Base-by-base conservation (phyloP, 2,329 filamentous ascomycete species). In the Fusarium guadeloupense region DNA sequence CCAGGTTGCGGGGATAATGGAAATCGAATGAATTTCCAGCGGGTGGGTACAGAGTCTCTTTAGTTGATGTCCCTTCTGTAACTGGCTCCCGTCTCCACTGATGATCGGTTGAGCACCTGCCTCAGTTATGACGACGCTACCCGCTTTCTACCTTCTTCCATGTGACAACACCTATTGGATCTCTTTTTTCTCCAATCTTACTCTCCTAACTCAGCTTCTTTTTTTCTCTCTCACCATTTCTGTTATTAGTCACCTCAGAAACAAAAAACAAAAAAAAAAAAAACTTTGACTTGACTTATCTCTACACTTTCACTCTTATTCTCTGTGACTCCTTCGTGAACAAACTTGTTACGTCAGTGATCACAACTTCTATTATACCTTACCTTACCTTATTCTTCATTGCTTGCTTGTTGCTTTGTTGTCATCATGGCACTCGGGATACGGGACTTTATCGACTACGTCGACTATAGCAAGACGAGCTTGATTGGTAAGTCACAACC, bases 401-500 rank as follows among this genome's bases (percentile, higher is more conserved):
- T 43, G n/a, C 30, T 31, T 34, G 13, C n/a, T 43, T 39, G 23
- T 35, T 50, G 20, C 19, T 41, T 41, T 48, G 31, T 45, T 44
- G 33, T 49, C 66, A 66, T 62, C 64, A 81, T 83, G 81, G 74
- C 76, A 62, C 70, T 74, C 54, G 65, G 75, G 30, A 62, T 74
- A 41, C 70, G 72, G 59, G 75, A 81, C 62, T 65, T 86, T 67
- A 77, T 89, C 66, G 83, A 90, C 72, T 82, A 91, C 73, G 78
- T 92, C 66, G 86, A 92, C 74, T 81, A 91, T 52, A 80, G 81
- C 75, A 86, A 91, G 78, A 81, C 79, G 75, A 89, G 87, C 75
- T 76, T 93, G 53, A 79, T 85, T 59, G 75, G 90, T 92, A 83
- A 59, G 86, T 79, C 14, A 30, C 31, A 33, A n/a, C 31, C 45